A percentile compares a stretch with the other conserved stretches of the same genome.
These are phyloP conservation scores for Xylaria sp. DNA, from an alignment of 2,329 filamentous ascomycete genomes.

Conservation along the genomic window DNA sequence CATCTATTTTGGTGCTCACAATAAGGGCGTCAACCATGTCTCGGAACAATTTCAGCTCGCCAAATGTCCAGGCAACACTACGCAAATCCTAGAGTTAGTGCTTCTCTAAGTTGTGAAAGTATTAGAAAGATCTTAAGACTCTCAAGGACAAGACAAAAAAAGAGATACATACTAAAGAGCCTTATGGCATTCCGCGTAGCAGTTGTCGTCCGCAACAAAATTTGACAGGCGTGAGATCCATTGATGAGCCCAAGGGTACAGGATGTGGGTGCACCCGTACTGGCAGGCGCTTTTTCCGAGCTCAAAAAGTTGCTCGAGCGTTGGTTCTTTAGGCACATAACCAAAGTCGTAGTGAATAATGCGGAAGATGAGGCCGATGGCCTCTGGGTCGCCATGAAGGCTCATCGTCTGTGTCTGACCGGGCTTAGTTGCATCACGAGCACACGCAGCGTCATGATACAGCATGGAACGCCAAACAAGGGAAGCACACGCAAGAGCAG, in stretches of 20 bases:
- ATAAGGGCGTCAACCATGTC: constrained; percentile 43
- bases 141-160: neutral
- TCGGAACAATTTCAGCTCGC: constrained; percentile 39
- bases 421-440: neutral
- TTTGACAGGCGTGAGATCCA: constrained; percentile 38
- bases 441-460: constrained; percentile 19
- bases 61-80: constrained; percentile 45
- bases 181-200: constrained; percentile 40
- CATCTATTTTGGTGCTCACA: constrained; percentile 38
- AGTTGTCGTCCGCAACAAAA: constrained; percentile 20
- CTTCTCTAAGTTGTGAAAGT: neutral
- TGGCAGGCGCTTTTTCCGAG: constrained; percentile 35
- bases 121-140: neutral
- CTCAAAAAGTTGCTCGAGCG: constrained; percentile 42
- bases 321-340: constrained; percentile 33
- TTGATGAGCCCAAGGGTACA: constrained; percentile 43
- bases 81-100: constrained; percentile 12
- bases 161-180: constrained; percentile 29
- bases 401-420: constrained; percentile 23
- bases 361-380: constrained; percentile 38
- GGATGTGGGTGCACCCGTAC: constrained; percentile 43
- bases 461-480: constrained; percentile 40
- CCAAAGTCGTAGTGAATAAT: constrained; percentile 45
- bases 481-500: constrained; percentile 39
- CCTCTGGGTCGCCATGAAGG: constrained; percentile 37